Base-by-base conservation (phyloP, 192 early-diverging fungal species). In the Coemansia sp. region DNA sequence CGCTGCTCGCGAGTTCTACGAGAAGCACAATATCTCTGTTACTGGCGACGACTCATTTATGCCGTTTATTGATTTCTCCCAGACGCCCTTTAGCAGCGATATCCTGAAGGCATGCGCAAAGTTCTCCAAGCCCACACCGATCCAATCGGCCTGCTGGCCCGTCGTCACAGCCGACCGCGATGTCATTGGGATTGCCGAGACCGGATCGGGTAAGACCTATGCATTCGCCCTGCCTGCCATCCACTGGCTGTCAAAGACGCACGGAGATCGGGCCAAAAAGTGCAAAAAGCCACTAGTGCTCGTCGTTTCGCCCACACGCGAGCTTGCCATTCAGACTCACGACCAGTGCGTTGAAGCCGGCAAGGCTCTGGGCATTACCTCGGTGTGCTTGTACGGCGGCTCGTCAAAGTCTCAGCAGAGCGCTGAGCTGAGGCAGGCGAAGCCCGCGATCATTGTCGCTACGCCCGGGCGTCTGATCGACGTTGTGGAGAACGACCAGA, bases 381-480 rank as follows among this genome's bases (percentile, higher is more conserved):
- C 85, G 46, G 79, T 92, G 1, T 93, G 91, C 73, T 67, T 99
- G 24, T 99, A 97, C 64, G 97, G 97, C 51, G 97, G 97, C 59
- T 88, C 91, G 6, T 71, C 86, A 65, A 97, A 97, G 86, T 68
- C 84, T 69, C 80, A 85, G 53, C 91, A 94, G 75, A 83, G 88
- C 65, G 73, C 82, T 24, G 86, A 85, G 60, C 63, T 88, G 9
- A 79, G 80, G 28, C 73, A 63, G 64, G 45, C 39, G 5, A 68
- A 71, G 68, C 79, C 83, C 1, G 76, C 71, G 20, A 87, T 96
- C 46, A 84, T 94, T 56, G 91, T 99, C 1, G 97, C 96, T 7
- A 99, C 97, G 9, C 97, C 97, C 14, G 97, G 97, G 28, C 88
- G 97, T 35, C 80, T 99, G 68, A 84, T 98, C 37, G 97, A 99